Base-by-base conservation (phyloP, 1,139 yeast genomes). In the Tardiomyces digboiensis region DNA sequence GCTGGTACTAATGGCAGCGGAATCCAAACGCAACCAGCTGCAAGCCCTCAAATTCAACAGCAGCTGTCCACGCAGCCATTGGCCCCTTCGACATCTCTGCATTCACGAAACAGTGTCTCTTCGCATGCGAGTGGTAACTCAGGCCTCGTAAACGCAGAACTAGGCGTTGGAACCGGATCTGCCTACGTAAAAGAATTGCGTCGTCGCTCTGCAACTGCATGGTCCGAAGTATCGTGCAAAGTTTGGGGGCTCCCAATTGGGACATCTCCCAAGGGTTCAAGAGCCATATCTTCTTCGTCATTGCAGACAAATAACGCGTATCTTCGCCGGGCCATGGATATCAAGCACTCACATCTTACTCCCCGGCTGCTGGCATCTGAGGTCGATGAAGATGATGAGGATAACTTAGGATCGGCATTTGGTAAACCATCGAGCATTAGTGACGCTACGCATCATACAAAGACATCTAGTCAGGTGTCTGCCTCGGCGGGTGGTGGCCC, bases 281-380 rank as follows among this genome's bases (percentile, higher is more conserved):
- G 33, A 16, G 10, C 26, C 10, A 42, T 29, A 29, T 38, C 42
- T 38, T 26, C 33, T n/a, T 26, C 33, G 8, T 26, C 33, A 3
- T 8, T 26, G 33, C 33, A 26, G 10, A 26, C 8, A 4, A 26
- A 8, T 8, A 40, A 39, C 14, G 59, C 53, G 42, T 59, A 60
- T 38, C 50, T 58, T 44, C 56, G 60, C 40, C 51, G 60, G 26
- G 61, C 65, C 23, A 60, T 79, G 49, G 88, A 81, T 50, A 72
- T 82, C 56, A 78, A 82, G 50, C 91, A 83, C 58, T 85, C 89
- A 3, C 86, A 78, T 57, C 69, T 82, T 52, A 76, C 78, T 44
- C 86, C 85, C n/a, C 72, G 88, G 46, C 70, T 83, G 59, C 67
- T 84, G 48, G 91, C 91, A 1, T 78, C 83, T 13, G 94, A 84